phyloP scores from a whole-genome alignment of 2,329 filamentous ascomycete species.

The Apiospora hydei region DNA sequence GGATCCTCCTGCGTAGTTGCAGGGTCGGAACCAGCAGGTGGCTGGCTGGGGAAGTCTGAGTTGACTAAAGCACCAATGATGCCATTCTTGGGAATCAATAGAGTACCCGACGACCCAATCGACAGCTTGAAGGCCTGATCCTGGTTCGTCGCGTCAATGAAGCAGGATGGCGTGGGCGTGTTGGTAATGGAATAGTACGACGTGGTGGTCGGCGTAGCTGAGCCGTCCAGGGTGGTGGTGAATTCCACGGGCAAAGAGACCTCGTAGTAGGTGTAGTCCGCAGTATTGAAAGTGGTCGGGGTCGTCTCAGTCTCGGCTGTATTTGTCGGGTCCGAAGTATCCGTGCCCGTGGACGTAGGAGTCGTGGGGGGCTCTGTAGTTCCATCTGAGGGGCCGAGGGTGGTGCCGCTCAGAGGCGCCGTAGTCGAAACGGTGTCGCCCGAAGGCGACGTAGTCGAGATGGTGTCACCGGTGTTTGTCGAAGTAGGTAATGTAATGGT shows the following conservation, averaged over 20 bases:
- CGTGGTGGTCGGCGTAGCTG: slow-evolving; percentile 12
- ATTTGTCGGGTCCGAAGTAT: neutral
- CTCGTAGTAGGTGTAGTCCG: slow-evolving; percentile 25
- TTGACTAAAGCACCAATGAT: neutral
- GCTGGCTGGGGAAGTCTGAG: neutral
- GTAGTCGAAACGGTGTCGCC: neutral
- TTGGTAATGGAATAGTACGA: slow-evolving; percentile 14
- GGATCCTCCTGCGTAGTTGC: neutral
- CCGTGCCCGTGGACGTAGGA: too few species aligned
- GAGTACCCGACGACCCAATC: neutral
- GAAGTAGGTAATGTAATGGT: neutral
- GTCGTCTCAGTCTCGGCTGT: neutral
- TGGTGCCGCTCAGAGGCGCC: neutral
- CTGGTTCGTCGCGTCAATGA: slow-evolving; percentile 8
- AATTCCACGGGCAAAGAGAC: slow-evolving; percentile 19
- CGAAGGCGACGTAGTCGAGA: neutral
- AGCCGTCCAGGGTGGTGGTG: neutral
- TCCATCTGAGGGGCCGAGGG: neutral
- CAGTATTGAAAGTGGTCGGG: slow-evolving; percentile 11
- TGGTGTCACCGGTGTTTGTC: neutral
- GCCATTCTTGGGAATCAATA: neutral
- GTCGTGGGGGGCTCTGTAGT: neutral
- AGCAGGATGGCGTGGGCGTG: slow-evolving; percentile 14
- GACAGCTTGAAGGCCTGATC: slow-evolving; percentile 20
- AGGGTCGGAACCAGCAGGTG: neutral